Evolutionary conservation across 306 rosid genomes (phyloP).

Genomic region (Trifolium subterraneum): DNA sequence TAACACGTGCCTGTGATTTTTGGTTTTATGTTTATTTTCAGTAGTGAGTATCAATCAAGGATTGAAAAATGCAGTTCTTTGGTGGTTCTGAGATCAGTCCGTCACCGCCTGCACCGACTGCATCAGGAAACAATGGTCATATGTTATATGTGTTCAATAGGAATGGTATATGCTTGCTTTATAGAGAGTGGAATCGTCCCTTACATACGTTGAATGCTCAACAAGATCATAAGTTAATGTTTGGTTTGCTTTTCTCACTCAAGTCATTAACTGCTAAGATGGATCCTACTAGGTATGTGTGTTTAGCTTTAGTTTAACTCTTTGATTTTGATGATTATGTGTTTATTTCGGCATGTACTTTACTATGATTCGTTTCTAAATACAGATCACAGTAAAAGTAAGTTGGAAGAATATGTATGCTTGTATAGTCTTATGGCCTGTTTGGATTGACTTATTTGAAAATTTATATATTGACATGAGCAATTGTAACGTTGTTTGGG

Average conservation of each 20-base stretch:
- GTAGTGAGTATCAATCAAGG: slow-evolving; percentile 1
- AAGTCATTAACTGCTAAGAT: slow-evolving; percentile 93
- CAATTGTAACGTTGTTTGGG: background rate
- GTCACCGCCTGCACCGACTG: slow-evolving; percentile 84
- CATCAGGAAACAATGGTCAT: slow-evolving; percentile 88
- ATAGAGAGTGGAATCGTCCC: slow-evolving; percentile 96
- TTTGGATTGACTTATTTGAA: background rate
- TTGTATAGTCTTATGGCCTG: background rate
- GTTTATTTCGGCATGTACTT: background rate
- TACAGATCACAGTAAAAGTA: background rate
- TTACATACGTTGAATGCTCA: slow-evolving; percentile 77
- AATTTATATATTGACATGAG: background rate
- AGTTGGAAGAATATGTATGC: background rate
- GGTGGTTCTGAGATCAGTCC: slow-evolving; percentile 96
- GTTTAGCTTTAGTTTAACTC: too few relatives aligned
- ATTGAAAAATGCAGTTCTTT: slow-evolving; percentile 83
- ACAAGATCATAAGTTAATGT: slow-evolving; percentile 98
- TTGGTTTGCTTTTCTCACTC: slow-evolving; percentile 93
- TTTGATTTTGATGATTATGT: background rate
- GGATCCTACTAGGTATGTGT: slow-evolving; percentile 73
- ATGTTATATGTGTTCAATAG: slow-evolving; percentile 92
- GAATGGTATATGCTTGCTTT: slow-evolving; percentile 89
- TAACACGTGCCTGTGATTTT: background rate
- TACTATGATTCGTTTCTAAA: slow-evolving; percentile 22
- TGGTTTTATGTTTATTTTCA: background rate